Conservation (phyloP, 306 rosid genomes). For the Arachis hypogaea region DNA sequence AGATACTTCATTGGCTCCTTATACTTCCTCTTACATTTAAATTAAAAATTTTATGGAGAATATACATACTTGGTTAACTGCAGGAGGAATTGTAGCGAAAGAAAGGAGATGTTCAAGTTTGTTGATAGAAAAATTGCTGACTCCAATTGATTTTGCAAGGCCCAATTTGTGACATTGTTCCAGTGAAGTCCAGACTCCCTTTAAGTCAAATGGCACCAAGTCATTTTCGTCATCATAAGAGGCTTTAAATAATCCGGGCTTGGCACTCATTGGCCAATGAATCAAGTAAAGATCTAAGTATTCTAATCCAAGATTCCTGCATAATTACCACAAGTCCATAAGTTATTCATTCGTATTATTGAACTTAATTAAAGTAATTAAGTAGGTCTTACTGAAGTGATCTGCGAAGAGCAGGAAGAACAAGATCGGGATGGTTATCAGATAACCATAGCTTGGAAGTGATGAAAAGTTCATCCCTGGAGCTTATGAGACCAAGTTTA, state of each 20-base stretch:
- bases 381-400: slow-evolving; percentile 33
- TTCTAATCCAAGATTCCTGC: slow-evolving; percentile 37
- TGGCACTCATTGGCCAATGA: slow-evolving; percentile 40
- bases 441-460: slow-evolving; percentile 42
- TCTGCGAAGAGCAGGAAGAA: slow-evolving; percentile 25
- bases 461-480: slow-evolving; percentile 39
- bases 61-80: slow-evolving; percentile 46
- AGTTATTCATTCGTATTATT: too few relatives aligned
- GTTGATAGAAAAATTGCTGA: slow-evolving; percentile 73
- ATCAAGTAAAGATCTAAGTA: slow-evolving; percentile 43
- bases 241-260: not conserved
- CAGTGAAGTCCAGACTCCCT: slow-evolving; percentile 76
- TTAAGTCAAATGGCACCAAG: slow-evolving; percentile 53
- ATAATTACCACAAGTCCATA: not conserved
- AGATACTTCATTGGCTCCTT: too few relatives aligned
- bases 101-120: slow-evolving; percentile 69
- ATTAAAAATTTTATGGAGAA: too few relatives aligned
- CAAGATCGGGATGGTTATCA: slow-evolving; percentile 26
- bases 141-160: slow-evolving; percentile 81
- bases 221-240: not conserved
- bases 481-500: slow-evolving; percentile 23
- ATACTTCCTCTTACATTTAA: too few relatives aligned
- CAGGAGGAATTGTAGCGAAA: slow-evolving; percentile 69
- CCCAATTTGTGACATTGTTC: slow-evolving; percentile 73
- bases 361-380: too few relatives aligned